Conservation (phyloP, 768 basidiomycete species). For the Crucibulum laeve region DNA sequence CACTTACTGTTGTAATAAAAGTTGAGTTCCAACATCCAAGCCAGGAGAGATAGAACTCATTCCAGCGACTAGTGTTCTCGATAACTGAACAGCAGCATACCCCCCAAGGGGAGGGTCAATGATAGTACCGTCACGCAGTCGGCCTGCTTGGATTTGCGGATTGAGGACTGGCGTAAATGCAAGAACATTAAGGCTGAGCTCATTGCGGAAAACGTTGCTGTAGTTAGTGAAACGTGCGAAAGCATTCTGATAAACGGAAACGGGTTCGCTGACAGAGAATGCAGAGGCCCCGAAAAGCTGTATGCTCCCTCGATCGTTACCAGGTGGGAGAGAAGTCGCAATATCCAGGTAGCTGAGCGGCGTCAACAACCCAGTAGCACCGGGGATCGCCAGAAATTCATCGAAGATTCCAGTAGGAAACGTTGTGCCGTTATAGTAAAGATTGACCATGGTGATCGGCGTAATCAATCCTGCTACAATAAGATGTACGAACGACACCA, state of each 20-base stretch:
- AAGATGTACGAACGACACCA: slow-evolving; percentile 17
- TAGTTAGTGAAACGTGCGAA: slow-evolving; percentile 26
- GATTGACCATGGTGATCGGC: slow-evolving; percentile 19
- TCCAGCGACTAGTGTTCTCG: background rate
- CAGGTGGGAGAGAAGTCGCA: slow-evolving; percentile 22
- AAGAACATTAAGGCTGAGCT: slow-evolving; percentile 21
- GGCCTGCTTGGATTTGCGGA: slow-evolving; percentile 27
- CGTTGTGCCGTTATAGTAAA: slow-evolving; percentile 32
- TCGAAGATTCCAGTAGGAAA: slow-evolving; percentile 29
- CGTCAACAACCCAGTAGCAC: slow-evolving; percentile 16
- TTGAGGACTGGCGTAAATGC: slow-evolving; percentile 34
- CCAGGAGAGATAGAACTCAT: background rate
- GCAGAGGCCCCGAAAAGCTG: slow-evolving; percentile 32
- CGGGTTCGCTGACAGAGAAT: slow-evolving; percentile 19
- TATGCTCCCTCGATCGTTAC: slow-evolving; percentile 24
- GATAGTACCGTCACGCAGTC: slow-evolving; percentile 29
- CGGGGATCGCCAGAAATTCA: slow-evolving; percentile 34
- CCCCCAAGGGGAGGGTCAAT: slow-evolving; percentile 30
- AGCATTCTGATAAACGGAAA: slow-evolving; percentile 23
- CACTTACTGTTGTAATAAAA: slow-evolving; percentile 3
- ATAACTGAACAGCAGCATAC: slow-evolving; percentile 25
- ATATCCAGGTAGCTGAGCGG: slow-evolving; percentile 33
- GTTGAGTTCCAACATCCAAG: background rate
- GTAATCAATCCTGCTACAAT: slow-evolving; percentile 16
- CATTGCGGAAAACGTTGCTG: slow-evolving; percentile 1